These are phyloP conservation scores for Myriosclerotinia curreyana DNA, from an alignment of 2,329 filamentous ascomycete species.

Conservation along the genomic window DNA sequence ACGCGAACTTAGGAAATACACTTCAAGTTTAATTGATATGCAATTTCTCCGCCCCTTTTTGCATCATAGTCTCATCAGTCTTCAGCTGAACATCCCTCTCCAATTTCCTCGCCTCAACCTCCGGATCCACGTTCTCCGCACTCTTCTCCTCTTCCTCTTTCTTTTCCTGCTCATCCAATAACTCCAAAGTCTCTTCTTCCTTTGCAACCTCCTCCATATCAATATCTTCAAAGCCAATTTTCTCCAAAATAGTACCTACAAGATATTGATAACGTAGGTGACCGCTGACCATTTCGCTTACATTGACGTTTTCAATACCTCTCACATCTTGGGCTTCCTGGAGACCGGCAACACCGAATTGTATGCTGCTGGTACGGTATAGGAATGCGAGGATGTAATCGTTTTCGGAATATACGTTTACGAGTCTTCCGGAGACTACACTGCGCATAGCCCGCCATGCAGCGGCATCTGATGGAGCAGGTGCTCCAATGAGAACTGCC, in stretches of 20 bases:
- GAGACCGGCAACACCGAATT: constrained; percentile 79
- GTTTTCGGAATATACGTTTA: constrained; percentile 85
- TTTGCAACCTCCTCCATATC: constrained; percentile 46
- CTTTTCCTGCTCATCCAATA: constrained; percentile 45
- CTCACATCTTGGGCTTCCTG: constrained; percentile 67
- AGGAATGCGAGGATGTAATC: constrained; percentile 86
- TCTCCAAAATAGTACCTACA: constrained; percentile 62
- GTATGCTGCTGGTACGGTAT: constrained; percentile 79
- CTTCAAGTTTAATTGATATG: constrained; percentile 9
- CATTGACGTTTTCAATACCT: constrained; percentile 60
- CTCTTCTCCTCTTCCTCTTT: constrained; percentile 38
- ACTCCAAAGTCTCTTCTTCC: constrained; percentile 45
- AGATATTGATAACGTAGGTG: constrained; percentile 70
- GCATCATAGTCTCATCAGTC: constrained; percentile 18
- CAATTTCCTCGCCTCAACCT: constrained; percentile 39
- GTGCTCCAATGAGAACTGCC: constrained; percentile 78
- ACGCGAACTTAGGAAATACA: not conserved
- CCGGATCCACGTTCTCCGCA: constrained; percentile 33
- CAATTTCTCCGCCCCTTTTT: constrained; percentile 19
- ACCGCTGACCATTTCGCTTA: constrained; percentile 62
- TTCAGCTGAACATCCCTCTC: constrained; percentile 25
- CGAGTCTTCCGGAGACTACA: constrained; percentile 75
- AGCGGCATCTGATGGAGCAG: constrained; percentile 66
- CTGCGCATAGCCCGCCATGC: constrained; percentile 76
- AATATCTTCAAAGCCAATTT: constrained; percentile 60